Percentiles rank a stretch among this genome's conserved stretches.
Evolutionary conservation across 495 filamentous ascomycete species (phyloP).

Genomic region (Cairneyella variabilis): DNA sequence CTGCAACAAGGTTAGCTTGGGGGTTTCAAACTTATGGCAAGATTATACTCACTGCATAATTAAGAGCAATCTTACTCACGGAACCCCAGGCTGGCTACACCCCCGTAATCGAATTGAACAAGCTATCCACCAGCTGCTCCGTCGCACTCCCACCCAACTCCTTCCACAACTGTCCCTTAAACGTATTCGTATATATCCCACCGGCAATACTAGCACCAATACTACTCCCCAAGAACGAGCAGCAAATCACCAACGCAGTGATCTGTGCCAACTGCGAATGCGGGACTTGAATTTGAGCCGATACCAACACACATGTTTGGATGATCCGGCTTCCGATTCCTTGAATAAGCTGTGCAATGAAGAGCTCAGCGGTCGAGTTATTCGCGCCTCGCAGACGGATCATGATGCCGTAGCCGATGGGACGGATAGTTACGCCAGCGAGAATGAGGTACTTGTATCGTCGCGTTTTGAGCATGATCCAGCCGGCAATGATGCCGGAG

Average conservation of each 20-base stretch:
- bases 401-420: constrained; percentile 48
- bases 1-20: constrained; percentile 23
- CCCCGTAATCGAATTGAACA: constrained; percentile 43
- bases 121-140: constrained; percentile 25
- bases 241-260: constrained; percentile 40
- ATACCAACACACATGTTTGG: constrained; percentile 38
- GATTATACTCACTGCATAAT: constrained; percentile 34
- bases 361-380: constrained; percentile 40
- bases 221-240: constrained; percentile 40
- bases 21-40: too few relatives aligned
- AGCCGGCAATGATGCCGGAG: constrained; percentile 36
- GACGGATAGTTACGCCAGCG: constrained; percentile 34
- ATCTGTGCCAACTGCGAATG: constrained; percentile 44
- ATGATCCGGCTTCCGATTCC: constrained; percentile 46
- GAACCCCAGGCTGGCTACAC: constrained; percentile 40
- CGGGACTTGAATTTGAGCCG: constrained; percentile 41
- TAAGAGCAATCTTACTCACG: constrained; percentile 35
- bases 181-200: constrained; percentile 43
- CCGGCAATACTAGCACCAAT: constrained; percentile 46
- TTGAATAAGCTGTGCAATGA: constrained; percentile 44
- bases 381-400: constrained; percentile 41
- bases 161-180: constrained; percentile 29
- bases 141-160: constrained; percentile 30
- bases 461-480: constrained; percentile 38
- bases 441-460: constrained; percentile 46